These are phyloP conservation scores for Gaeumannomyces tritici DNA, from an alignment of 2,329 filamentous ascomycete genomes.

Conservation along the genomic window DNA sequence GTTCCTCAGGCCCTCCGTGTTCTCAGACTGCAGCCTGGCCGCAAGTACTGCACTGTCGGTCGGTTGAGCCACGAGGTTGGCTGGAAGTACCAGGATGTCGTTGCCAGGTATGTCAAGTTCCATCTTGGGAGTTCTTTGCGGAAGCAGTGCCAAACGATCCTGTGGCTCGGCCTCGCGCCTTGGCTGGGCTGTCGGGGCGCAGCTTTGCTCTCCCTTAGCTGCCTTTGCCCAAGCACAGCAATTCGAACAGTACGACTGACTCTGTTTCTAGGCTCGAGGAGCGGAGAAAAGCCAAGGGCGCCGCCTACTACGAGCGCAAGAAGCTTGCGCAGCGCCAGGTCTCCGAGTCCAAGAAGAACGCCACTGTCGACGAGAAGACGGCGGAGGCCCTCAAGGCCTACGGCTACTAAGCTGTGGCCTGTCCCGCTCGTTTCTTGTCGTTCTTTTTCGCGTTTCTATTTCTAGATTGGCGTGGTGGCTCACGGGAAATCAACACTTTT, in stretches of 20 bases:
- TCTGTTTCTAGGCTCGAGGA: conserved; percentile 78
- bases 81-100: conserved; percentile 99
- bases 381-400: conserved; percentile 78
- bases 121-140: no score
- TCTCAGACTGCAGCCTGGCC: conserved; percentile 92
- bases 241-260: conserved; percentile 6
- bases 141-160: not conserved
- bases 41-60: conserved; percentile 99
- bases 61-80: conserved; percentile 97
- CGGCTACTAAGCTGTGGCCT: conserved; percentile 63
- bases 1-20: conserved; percentile 97
- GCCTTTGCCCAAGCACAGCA: not conserved
- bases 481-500: conserved; percentile 33
- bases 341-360: conserved; percentile 85
- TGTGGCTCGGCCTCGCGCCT: conserved; percentile 8
- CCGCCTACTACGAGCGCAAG: conserved; percentile 99
- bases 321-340: conserved; percentile 89
- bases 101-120: conserved; percentile 68
- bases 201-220: not conserved
- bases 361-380: conserved; percentile 77
- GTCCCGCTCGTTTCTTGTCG: conserved; percentile 30
- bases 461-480: conserved; percentile 46
- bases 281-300: conserved; percentile 98
- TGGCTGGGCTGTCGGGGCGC: conserved; percentile 4
- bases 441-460: conserved; percentile 38